phyloP scores from a whole-genome alignment of 2,329 filamentous ascomycete genomes.

The Ascochyta viciae-villosae region DNA sequence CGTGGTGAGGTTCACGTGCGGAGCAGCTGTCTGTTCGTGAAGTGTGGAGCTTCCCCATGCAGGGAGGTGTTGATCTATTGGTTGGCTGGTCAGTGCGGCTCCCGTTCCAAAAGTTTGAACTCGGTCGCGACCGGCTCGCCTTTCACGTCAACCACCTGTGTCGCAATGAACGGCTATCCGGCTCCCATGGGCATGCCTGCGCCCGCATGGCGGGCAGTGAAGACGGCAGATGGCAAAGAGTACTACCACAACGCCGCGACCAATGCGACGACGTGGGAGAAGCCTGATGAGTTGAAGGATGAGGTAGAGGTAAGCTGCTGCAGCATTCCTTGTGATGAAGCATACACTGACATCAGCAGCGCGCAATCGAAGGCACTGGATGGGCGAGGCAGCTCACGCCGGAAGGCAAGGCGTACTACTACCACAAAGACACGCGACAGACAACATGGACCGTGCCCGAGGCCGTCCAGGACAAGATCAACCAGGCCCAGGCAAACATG shows the following conservation, averaged over 20 bases:
- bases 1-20: constrained; percentile 26
- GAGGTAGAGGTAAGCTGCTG: constrained; percentile 71
- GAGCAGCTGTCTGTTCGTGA: constrained; percentile 11
- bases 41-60: constrained; percentile 7
- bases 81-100: constrained; percentile 8
- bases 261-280: constrained; percentile 91
- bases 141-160: neutral
- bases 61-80: neutral
- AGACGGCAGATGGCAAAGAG: constrained; percentile 78
- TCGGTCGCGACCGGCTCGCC: neutral
- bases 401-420: constrained; percentile 90
- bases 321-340: neutral
- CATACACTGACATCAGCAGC: constrained; percentile 58
- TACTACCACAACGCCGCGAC: constrained; percentile 93
- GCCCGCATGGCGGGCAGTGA: constrained; percentile 78
- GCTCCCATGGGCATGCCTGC: constrained; percentile 54
- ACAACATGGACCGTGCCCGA: constrained; percentile 96
- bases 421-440: constrained; percentile 88
- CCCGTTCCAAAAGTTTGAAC: constrained; percentile 12
- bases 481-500: constrained; percentile 66
- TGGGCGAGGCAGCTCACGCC: constrained; percentile 94
- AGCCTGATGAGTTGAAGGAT: constrained; percentile 88
- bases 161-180: constrained; percentile 65
- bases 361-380: constrained; percentile 79
- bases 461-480: constrained; percentile 73